phyloP scores from a whole-genome alignment of 2,329 filamentous ascomycete genomes.

The Aulographum hederae region DNA sequence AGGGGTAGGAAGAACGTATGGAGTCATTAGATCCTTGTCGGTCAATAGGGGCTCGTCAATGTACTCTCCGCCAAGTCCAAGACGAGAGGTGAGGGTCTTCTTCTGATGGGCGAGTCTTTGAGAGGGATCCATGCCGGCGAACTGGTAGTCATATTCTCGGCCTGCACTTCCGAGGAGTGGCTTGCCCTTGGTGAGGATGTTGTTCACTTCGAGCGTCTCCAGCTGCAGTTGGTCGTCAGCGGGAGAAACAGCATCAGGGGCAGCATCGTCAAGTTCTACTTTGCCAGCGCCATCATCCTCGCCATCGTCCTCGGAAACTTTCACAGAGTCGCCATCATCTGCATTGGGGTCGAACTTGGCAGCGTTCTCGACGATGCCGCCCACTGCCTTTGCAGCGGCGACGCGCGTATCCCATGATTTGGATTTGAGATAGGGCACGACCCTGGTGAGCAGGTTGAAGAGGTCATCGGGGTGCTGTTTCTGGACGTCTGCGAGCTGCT shows the following conservation, averaged over 20 bases:
- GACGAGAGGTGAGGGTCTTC: constrained; percentile 62
- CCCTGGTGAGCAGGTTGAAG: constrained; percentile 82
- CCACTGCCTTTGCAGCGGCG: constrained; percentile 83
- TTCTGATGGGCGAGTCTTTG: constrained; percentile 74
- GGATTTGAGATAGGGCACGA: constrained; percentile 87
- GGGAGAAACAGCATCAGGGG: no score
- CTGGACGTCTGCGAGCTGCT: constrained; percentile 93
- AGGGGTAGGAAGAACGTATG: constrained; percentile 6
- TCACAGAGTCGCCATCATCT: constrained; percentile 39
- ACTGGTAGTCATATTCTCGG: constrained; percentile 64
- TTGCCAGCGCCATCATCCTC: constrained; percentile 28
- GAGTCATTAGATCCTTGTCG: constrained; percentile 36
- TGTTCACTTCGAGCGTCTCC: constrained; percentile 55
- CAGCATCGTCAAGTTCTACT: constrained; percentile 11
- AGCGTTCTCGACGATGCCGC: constrained; percentile 82
- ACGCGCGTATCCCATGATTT: constrained; percentile 95
- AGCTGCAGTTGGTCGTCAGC: constrained; percentile 51
- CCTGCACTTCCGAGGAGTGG: constrained; percentile 68
- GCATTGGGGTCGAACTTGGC: constrained; percentile 75
- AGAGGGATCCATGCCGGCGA: constrained; percentile 66
- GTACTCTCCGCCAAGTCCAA: constrained; percentile 71
- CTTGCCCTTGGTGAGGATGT: constrained; percentile 68
- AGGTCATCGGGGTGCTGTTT: constrained; percentile 95
- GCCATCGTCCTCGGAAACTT: constrained; percentile 21
- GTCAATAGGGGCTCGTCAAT: constrained; percentile 68